Evolutionary conservation across 495 filamentous ascomycete genomes (phyloP).

Genomic region (Xylaria nigripes): DNA sequence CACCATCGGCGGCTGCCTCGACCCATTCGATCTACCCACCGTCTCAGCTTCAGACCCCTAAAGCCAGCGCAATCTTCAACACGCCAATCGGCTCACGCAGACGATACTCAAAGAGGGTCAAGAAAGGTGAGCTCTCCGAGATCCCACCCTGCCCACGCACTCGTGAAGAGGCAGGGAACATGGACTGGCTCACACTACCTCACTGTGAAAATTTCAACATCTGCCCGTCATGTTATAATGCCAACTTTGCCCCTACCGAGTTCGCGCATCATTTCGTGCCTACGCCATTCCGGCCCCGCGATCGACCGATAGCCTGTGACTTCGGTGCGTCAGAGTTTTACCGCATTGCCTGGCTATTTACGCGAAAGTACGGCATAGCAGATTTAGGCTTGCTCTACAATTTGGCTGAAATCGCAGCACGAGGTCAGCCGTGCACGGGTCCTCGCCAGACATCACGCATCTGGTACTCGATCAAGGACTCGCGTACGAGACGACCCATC

Average conservation of each 20-base stretch:
- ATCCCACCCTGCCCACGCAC: constrained; percentile 34
- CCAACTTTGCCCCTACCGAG: constrained; percentile 30
- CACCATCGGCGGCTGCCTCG: constrained; percentile 14
- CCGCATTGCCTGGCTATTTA: constrained; percentile 40
- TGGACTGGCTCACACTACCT: constrained; percentile 35
- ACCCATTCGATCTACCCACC: constrained; percentile 23
- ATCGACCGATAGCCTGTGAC: constrained; percentile 34
- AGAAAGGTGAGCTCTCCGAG: constrained; percentile 22
- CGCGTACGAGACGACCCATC: constrained; percentile 22
- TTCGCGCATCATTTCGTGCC: constrained; percentile 34
- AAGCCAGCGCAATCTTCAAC: constrained; percentile 10
- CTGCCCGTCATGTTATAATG: constrained; percentile 36
- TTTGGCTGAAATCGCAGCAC: constrained; percentile 30
- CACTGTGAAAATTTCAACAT: constrained; percentile 39
- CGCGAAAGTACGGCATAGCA: constrained; percentile 27
- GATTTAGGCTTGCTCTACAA: constrained; percentile 34
- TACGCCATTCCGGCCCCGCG: constrained; percentile 25
- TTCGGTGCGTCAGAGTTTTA: constrained; percentile 39
- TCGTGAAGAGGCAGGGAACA: constrained; percentile 19
- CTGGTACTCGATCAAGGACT: constrained; percentile 40
- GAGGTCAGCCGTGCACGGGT: constrained; percentile 29
- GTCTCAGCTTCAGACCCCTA: constrained; percentile 19
- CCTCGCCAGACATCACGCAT: constrained; percentile 18
- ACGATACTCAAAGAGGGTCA: constrained; percentile 30
- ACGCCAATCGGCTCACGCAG: constrained; percentile 24